phyloP scores from a whole-genome alignment of 441 rosid genomes.

The Gossypium schwendimanii region DNA sequence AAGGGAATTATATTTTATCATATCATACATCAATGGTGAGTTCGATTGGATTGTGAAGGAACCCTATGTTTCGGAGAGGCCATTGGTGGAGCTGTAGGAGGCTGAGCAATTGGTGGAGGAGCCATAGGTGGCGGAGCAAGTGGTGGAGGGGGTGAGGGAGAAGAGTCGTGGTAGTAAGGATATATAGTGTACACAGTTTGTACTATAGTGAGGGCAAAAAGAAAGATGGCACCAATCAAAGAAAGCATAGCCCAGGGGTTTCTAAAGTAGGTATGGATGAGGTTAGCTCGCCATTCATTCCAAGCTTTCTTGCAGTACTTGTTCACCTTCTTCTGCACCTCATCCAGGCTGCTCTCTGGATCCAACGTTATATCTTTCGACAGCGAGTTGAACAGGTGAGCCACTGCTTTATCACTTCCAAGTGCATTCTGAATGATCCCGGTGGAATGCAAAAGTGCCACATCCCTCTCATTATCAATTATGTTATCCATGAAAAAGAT shows the following conservation, averaged over 20 bases:
- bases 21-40: background rate
- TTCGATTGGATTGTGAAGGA: background rate
- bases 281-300: conserved; percentile 40
- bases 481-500: conserved; percentile 27
- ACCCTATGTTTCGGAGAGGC: background rate
- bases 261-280: conserved; percentile 30
- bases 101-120: background rate
- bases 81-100: background rate
- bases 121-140: background rate
- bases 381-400: conserved; percentile 35
- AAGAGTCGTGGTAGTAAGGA: conserved; percentile 13
- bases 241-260: conserved; percentile 38
- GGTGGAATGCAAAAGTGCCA: conserved; percentile 28
- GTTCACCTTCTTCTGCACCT: conserved; percentile 21
- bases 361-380: conserved; percentile 28
- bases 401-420: conserved; percentile 39
- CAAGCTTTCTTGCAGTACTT: conserved; percentile 28
- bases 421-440: conserved; percentile 37
- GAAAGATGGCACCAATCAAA: conserved; percentile 26
- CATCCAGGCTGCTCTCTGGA: conserved; percentile 20
- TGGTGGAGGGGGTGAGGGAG: background rate
- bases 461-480: conserved; percentile 34
- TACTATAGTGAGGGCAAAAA: conserved; percentile 36
- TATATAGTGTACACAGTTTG: conserved; percentile 24
- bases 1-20: background rate